A percentile compares a stretch with the other conserved stretches of the same genome.
phyloP scores from a whole-genome alignment of 371 early-diverging fungal genomes.

The Circinella umbellata region DNA sequence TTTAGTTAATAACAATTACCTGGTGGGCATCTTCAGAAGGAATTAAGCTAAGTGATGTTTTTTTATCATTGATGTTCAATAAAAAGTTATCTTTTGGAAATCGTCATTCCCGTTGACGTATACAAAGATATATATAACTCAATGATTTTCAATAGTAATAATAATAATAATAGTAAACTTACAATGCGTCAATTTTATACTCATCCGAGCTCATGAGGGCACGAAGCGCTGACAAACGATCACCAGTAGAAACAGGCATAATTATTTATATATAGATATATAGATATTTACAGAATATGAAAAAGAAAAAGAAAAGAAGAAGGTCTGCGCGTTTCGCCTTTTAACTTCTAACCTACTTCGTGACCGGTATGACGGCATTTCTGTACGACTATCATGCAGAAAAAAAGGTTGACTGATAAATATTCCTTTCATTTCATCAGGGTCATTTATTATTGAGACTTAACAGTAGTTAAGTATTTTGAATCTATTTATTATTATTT shows the following conservation, averaged over 20 bases:
- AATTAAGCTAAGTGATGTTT: conserved; percentile 33
- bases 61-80: too few species aligned
- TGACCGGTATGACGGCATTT: background rate
- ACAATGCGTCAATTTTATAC: conserved; percentile 80
- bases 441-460: too few species aligned
- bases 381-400: background rate
- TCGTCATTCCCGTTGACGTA: too few species aligned
- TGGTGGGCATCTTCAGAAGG: conserved; percentile 97
- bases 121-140: too few species aligned
- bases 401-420: too few species aligned
- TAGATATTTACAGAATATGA: background rate
- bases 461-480: too few species aligned
- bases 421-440: too few species aligned
- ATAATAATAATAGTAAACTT: conserved; percentile 19
- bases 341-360: background rate
- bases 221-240: conserved; percentile 70
- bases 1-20: conserved; percentile 42
- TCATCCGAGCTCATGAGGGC: conserved; percentile 67
- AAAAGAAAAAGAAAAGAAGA: background rate
- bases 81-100: too few species aligned
- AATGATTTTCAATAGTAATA: too few species aligned
- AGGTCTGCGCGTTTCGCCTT: background rate
- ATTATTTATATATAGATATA: conserved; percentile 1
- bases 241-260: conserved; percentile 58
- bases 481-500: too few species aligned